phyloP scores from a whole-genome alignment of 495 filamentous ascomycete species.

The Penicillium nucicola region DNA sequence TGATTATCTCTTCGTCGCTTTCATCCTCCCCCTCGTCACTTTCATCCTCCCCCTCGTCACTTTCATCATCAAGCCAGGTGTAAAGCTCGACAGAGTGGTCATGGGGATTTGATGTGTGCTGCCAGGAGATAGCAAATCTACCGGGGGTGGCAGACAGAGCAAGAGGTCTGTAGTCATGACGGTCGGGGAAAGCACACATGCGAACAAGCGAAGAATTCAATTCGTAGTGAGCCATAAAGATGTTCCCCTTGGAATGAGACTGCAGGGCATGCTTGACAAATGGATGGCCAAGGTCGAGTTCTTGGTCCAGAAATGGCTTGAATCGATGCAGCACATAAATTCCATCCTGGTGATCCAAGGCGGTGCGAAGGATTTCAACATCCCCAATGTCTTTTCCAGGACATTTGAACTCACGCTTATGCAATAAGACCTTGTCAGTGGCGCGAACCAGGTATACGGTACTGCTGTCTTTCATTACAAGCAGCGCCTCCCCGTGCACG shows the following conservation, averaged over 20 bases:
- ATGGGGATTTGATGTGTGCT: constrained; percentile 19
- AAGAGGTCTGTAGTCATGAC: constrained; percentile 28
- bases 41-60: constrained; percentile 1
- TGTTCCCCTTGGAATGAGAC: constrained; percentile 14
- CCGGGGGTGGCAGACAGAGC: constrained; percentile 25
- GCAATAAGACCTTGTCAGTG: constrained; percentile 12
- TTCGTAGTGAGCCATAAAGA: constrained; percentile 29
- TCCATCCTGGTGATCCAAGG: constrained; percentile 17
- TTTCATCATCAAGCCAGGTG: constrained; percentile 1
- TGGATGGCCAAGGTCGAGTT: constrained; percentile 24
- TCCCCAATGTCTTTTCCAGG: constrained; percentile 25
- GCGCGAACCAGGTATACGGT: constrained; percentile 27
- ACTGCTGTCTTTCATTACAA: constrained; percentile 27
- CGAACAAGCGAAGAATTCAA: constrained; percentile 8
- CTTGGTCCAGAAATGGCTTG: constrained; percentile 23
- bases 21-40: background rate
- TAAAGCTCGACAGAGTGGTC: constrained; percentile 33
- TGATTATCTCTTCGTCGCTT: background rate
- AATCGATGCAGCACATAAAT: constrained; percentile 34
- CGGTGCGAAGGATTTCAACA: constrained; percentile 31
- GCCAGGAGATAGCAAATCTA: constrained; percentile 43
- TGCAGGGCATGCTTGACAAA: constrained; percentile 36
- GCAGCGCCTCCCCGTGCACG: constrained; percentile 5
- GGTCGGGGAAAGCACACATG: constrained; percentile 32
- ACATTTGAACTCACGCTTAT: constrained; percentile 7